Conservation (phyloP, 2,329 filamentous ascomycete genomes). For the Malbranchea cinnamomea region DNA sequence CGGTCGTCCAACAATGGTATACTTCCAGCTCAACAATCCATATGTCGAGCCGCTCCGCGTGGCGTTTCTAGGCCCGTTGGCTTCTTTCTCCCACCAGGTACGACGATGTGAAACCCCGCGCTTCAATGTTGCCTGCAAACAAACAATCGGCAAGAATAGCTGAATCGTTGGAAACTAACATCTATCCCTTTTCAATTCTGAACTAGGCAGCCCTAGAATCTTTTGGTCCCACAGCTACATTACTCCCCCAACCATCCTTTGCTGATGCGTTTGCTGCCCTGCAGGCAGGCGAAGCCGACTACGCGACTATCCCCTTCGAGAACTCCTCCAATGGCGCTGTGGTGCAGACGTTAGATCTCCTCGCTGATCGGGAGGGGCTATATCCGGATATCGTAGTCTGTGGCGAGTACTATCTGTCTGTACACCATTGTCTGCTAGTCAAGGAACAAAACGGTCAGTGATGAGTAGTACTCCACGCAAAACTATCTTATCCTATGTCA, state of each 20-base stretch:
- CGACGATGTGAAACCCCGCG: too few species aligned
- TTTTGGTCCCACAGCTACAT: conserved; percentile 26
- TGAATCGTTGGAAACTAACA: conserved; percentile 8
- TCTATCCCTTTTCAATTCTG: conserved; percentile 11
- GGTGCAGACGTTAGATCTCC: conserved; percentile 73
- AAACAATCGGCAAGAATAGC: too few species aligned
- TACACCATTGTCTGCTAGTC: conserved; percentile 73
- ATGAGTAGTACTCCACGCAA: too few species aligned
- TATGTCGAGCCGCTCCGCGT: too few species aligned
- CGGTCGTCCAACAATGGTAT: too few species aligned
- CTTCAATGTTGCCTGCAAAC: too few species aligned
- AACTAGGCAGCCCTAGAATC: conserved; percentile 38
- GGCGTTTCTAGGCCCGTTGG: conserved; percentile 48
- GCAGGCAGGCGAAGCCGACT: conserved; percentile 47
- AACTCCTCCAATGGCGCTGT: conserved; percentile 94
- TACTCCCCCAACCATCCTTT: conserved; percentile 24
- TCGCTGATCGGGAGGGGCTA: conserved; percentile 54
- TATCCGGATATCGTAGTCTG: conserved; percentile 61
- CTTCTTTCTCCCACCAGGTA: conserved; percentile 58
- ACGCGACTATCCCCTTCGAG: conserved; percentile 84
- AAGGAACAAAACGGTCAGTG: conserved; percentile 15
- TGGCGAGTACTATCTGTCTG: conserved; percentile 71
- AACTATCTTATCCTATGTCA: too few species aligned
- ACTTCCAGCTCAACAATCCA: too few species aligned
- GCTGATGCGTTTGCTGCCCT: conserved; percentile 65